A percentile compares a stretch with the other conserved stretches of the same genome.
phyloP scores from a whole-genome alignment of 371 early-diverging fungal genomes.

The Zychaea mexicana region DNA sequence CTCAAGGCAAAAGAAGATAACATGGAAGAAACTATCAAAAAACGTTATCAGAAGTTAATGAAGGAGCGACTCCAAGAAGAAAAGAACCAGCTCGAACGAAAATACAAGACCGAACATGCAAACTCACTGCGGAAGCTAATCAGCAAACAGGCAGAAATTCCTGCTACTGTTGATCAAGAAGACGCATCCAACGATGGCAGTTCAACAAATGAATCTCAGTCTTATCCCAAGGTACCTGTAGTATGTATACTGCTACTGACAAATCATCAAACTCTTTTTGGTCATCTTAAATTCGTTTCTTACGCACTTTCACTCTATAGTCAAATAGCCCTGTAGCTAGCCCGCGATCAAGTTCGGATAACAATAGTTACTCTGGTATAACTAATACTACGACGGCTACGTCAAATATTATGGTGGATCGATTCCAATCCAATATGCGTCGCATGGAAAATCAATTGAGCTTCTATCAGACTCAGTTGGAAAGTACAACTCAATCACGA shows the following conservation, averaged over 20 bases:
- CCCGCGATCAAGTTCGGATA: conserved; percentile 46
- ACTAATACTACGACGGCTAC: conserved; percentile 8
- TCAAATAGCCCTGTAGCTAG: conserved; percentile 26
- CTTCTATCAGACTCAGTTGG: conserved; percentile 69
- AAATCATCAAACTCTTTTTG: too few species aligned
- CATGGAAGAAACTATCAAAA: conserved; percentile 39
- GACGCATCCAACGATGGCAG: neutral
- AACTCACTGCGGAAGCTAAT: neutral
- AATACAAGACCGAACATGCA: conserved; percentile 21
- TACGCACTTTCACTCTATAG: neutral
- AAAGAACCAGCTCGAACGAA: conserved; percentile 34
- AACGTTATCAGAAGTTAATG: conserved; percentile 47
- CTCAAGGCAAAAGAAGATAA: conserved; percentile 35
- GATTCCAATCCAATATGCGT: conserved; percentile 58
- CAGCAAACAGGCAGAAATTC: neutral
- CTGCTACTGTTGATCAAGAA: neutral
- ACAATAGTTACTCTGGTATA: conserved; percentile 14
- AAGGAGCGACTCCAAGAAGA: conserved; percentile 45
- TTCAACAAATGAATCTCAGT: neutral
- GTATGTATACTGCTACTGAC: too few species aligned
- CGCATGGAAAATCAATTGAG: conserved; percentile 72
- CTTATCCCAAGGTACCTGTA: neutral
- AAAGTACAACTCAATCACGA: conserved; percentile 63
- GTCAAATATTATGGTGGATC: conserved; percentile 52
- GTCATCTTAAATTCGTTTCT: too few species aligned